Conservation (phyloP, 2,329 filamentous ascomycete genomes). For the Claviceps purpurea region DNA sequence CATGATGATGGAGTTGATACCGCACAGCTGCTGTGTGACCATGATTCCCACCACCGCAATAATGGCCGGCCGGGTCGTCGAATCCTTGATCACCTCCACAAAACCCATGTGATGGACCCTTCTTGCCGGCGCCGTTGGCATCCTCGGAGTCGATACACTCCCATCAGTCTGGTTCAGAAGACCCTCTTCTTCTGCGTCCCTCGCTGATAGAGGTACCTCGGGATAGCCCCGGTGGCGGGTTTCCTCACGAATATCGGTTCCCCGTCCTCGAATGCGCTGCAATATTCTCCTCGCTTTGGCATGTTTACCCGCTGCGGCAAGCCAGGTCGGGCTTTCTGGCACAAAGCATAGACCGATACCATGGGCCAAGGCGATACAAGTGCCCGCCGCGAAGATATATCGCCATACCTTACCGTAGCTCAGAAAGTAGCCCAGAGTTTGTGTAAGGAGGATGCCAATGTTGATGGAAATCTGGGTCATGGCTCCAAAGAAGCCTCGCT, state of each 20-base stretch:
- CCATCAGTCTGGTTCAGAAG: slow-evolving; percentile 36
- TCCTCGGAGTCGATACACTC: slow-evolving; percentile 3
- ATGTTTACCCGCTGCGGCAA: slow-evolving; percentile 53
- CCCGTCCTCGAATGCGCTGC: slow-evolving; percentile 60
- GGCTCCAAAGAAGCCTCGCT: slow-evolving; percentile 65
- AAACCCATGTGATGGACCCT: slow-evolving; percentile 38
- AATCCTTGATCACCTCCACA: slow-evolving; percentile 51
- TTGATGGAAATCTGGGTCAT: slow-evolving; percentile 94
- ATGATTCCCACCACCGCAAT: slow-evolving; percentile 81
- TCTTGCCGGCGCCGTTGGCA: not conserved
- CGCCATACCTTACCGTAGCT: slow-evolving; percentile 73
- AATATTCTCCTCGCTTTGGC: slow-evolving; percentile 52
- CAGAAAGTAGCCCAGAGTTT: slow-evolving; percentile 75
- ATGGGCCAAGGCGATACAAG: slow-evolving; percentile 54
- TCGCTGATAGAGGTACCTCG: slow-evolving; percentile 19
- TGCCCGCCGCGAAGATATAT: slow-evolving; percentile 63
- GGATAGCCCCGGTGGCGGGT: slow-evolving; percentile 40
- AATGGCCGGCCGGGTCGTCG: slow-evolving; percentile 57
- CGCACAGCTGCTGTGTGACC: slow-evolving; percentile 83
- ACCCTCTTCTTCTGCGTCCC: slow-evolving; percentile 52
- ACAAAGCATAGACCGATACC: slow-evolving; percentile 58
- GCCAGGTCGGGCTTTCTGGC: slow-evolving; percentile 79
- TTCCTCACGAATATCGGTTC: slow-evolving; percentile 60
- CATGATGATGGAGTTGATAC: slow-evolving; percentile 97
- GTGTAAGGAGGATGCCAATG: slow-evolving; percentile 71